Evolutionary conservation across 2,329 filamentous ascomycete genomes (phyloP).

Genomic region (Colletotrichum neosansevieriae): DNA sequence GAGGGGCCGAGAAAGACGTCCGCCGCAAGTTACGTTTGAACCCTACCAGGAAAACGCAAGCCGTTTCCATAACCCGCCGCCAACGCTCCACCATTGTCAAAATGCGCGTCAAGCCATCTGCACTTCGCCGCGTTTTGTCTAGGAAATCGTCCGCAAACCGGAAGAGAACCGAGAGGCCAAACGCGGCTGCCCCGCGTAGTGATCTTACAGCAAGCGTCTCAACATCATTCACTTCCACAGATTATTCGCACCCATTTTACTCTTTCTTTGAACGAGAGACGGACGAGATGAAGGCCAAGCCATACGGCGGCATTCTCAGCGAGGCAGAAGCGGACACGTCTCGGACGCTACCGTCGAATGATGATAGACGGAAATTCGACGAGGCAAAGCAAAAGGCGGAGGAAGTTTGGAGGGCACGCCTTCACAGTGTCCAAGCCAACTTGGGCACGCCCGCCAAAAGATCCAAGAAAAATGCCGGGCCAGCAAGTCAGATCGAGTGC

Average conservation of each 20-base stretch:
- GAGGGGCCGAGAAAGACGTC: constrained; percentile 49
- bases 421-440: constrained; percentile 71
- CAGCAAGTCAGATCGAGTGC: constrained; percentile 96
- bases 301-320: constrained; percentile 92
- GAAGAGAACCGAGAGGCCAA: constrained; percentile 57
- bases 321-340: constrained; percentile 92
- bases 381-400: constrained; percentile 91
- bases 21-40: constrained; percentile 72
- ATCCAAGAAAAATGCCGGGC: constrained; percentile 81
- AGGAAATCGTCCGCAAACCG: constrained; percentile 65
- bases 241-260: constrained; percentile 83
- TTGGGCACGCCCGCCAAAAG: constrained; percentile 73
- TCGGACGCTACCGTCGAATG: constrained; percentile 83
- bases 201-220: constrained; percentile 36
- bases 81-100: constrained; percentile 62
- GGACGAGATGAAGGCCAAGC: constrained; percentile 91
- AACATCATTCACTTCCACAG: constrained; percentile 51
- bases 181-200: constrained; percentile 47
- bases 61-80: constrained; percentile 53
- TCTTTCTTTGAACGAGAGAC: constrained; percentile 90
- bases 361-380: constrained; percentile 89
- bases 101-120: constrained; percentile 68
- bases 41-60: constrained; percentile 51
- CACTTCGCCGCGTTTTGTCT: constrained; percentile 71
- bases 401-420: constrained; percentile 85